phyloP scores from a whole-genome alignment of 176 grass and related monocot species.

The Triticum turgidum region DNA sequence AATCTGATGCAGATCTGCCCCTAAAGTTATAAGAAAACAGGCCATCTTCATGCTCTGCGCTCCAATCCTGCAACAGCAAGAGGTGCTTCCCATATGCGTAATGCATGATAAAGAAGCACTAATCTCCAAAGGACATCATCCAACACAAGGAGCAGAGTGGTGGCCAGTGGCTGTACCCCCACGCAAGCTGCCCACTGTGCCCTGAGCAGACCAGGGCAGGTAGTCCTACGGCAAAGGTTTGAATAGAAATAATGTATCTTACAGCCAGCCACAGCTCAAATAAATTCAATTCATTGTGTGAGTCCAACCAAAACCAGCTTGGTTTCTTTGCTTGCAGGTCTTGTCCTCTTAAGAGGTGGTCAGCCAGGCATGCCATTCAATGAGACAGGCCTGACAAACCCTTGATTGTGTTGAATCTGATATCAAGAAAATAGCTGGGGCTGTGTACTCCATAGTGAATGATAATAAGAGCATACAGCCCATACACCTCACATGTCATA shows the following conservation, averaged over 20 bases:
- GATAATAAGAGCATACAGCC: constrained; percentile 48
- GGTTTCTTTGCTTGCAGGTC: constrained; percentile 21
- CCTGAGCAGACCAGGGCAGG: constrained; percentile 22
- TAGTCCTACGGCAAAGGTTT: constrained; percentile 37
- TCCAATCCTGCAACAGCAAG: constrained; percentile 33
- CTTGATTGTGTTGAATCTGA: constrained; percentile 64
- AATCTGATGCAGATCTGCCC: constrained; percentile 45
- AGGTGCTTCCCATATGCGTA: constrained; percentile 41
- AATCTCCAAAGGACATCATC: constrained; percentile 18
- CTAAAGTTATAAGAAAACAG: constrained; percentile 23
- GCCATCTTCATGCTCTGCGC: constrained; percentile 21
- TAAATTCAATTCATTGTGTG: neutral
- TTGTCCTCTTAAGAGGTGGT: constrained; percentile 31
- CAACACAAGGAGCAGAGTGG: constrained; percentile 9
- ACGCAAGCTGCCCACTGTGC: constrained; percentile 12
- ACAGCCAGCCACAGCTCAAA: too few species aligned
- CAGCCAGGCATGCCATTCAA: constrained; percentile 30
- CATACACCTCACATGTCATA: constrained; percentile 40
- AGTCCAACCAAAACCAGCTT: constrained; percentile 53
- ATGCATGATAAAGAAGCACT: constrained; percentile 31
- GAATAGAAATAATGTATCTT: constrained; percentile 18
- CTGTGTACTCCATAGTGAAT: constrained; percentile 30
- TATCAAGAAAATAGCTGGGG: constrained; percentile 33
- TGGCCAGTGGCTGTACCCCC: constrained; percentile 29
- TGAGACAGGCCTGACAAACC: constrained; percentile 38